Percentiles rank a stretch among this genome's conserved stretches.
Evolutionary conservation across 257 asterid genomes (phyloP).

Genomic region (Rhazya stricta): DNA sequence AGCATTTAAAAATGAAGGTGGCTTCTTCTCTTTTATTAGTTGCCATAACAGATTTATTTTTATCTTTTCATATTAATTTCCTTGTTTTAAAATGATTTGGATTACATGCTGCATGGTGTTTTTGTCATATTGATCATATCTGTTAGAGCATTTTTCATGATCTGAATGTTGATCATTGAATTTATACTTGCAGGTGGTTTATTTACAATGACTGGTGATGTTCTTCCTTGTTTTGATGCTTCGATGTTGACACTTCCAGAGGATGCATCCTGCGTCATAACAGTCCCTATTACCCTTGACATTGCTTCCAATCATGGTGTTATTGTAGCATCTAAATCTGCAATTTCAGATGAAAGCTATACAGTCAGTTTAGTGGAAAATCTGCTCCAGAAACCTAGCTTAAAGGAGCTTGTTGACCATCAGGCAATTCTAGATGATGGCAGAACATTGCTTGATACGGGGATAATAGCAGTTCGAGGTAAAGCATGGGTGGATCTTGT

Average conservation of each 20-base stretch:
- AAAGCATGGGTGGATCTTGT: conserved; percentile 89
- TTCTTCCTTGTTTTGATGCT: conserved; percentile 99
- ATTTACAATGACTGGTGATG: conserved; percentile 97
- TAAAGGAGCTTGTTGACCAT: conserved; percentile 62
- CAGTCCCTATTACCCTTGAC: conserved; percentile 91
- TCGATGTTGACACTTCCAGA: conserved; percentile 80
- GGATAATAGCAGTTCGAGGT: conserved; percentile 90
- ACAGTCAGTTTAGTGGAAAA: conserved; percentile 60
- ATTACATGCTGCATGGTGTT: conserved; percentile 15
- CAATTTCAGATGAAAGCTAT: conserved; percentile 27
- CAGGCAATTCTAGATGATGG: conserved; percentile 85
- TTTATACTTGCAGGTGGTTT: conserved; percentile 67
- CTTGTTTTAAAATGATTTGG: conserved; percentile 13
- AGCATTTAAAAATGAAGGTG: conserved; percentile 80
- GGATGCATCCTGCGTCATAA: conserved; percentile 72
- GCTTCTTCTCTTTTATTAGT: conserved; percentile 28
- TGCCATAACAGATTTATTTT: conserved; percentile 25
- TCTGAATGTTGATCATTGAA: neutral
- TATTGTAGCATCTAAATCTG: conserved; percentile 71
- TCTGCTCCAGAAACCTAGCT: conserved; percentile 88
- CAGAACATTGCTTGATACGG: conserved; percentile 90
- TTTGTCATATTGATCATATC: conserved; percentile 14
- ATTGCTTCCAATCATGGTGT: conserved; percentile 96
- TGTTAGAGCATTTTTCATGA: neutral
- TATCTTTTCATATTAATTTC: conserved; percentile 10